Base-by-base conservation (phyloP, 139 green algal species). In the Helicosporidium sp. region DNA sequence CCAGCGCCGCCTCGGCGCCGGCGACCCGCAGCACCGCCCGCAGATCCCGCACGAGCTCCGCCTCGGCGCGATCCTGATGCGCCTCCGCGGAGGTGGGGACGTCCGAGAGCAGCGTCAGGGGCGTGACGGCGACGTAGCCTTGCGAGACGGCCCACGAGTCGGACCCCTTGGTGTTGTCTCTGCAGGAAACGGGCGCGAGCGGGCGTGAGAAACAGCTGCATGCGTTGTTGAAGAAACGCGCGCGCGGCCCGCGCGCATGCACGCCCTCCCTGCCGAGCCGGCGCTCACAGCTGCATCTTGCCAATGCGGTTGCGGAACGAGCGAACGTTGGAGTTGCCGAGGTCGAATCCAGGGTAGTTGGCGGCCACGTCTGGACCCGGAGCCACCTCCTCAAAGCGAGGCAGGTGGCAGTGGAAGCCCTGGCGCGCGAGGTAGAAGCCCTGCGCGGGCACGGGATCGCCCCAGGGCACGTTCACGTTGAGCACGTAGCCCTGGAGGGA, bases 41-140 rank as follows among this genome's bases (percentile, higher is more conserved):
- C 31, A 37, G 31, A 10, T 37, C 31, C 10, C 31, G 10, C 31
- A 37, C 10, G 10, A 37, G 31, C 10, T 13, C 10, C 31, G 31
- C 10, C 10, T 37, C 31, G 31, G 10, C 10, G 31, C 31, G 31
- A 1, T 10, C 31, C 10, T 10, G 10, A 13, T 10, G 10, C 1
- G 31, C 31, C 31, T 10, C 31, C 31, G 31, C 49, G 20, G 22
- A 12, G 27, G 18, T 10, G 10, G 26, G 43, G 6, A 31, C 36
- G 43, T 55, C 59, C 16, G 54, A 63, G 0, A 47, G 39, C 44
- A 82, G 60, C 2, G 50, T 43, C 2, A 84, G 46, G 0, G 70
- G 66, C 0, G 74, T 83, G 0, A 86, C 62, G 8, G 53, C 62
- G 12, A 74, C 64, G 65, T 68, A 84, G 15, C 73, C 66, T 26